Percentiles rank a stretch among this genome's conserved stretches.
Evolutionary conservation across 306 rosid species (phyloP).

Genomic region (Vicia villosa): DNA sequence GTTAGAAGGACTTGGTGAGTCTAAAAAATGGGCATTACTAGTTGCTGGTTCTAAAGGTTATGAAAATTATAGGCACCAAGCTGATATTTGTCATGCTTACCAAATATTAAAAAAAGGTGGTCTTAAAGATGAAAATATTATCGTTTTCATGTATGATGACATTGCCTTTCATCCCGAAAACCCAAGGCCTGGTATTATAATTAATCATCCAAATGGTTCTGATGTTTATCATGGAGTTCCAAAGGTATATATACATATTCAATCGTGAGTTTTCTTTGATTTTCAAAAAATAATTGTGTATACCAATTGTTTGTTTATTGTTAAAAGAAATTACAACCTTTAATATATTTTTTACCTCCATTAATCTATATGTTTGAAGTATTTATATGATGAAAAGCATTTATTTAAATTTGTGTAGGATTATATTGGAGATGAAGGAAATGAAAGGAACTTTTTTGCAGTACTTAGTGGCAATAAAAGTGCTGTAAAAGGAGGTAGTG

Average conservation of each 20-base stretch:
- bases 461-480: slow-evolving; percentile 59
- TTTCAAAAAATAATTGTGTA: too few species aligned
- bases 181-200: slow-evolving; percentile 28
- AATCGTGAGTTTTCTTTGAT: background rate
- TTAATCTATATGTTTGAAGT: too few species aligned
- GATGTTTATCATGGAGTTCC: slow-evolving; percentile 42
- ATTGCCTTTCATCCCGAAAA: slow-evolving; percentile 17
- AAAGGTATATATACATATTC: slow-evolving; percentile 15
- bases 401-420: slow-evolving; percentile 39
- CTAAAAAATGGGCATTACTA: slow-evolving; percentile 27
- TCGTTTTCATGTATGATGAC: slow-evolving; percentile 45
- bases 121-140: slow-evolving; percentile 38
- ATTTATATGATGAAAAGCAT: too few species aligned
- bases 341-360: too few species aligned
- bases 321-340: too few species aligned
- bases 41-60: slow-evolving; percentile 37
- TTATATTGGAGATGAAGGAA: slow-evolving; percentile 46
- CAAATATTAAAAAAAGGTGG: slow-evolving; percentile 37
- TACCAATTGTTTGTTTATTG: too few species aligned
- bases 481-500: slow-evolving; percentile 65
- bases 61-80: slow-evolving; percentile 44
- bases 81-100: slow-evolving; percentile 46
- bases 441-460: slow-evolving; percentile 46
- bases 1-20: background rate
- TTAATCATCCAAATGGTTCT: slow-evolving; percentile 39